Percentiles rank a stretch among this genome's conserved stretches.
These are phyloP conservation scores for Gossypium ekmanianum DNA, from an alignment of 345 rosid genomes.

Conservation along the genomic window DNA sequence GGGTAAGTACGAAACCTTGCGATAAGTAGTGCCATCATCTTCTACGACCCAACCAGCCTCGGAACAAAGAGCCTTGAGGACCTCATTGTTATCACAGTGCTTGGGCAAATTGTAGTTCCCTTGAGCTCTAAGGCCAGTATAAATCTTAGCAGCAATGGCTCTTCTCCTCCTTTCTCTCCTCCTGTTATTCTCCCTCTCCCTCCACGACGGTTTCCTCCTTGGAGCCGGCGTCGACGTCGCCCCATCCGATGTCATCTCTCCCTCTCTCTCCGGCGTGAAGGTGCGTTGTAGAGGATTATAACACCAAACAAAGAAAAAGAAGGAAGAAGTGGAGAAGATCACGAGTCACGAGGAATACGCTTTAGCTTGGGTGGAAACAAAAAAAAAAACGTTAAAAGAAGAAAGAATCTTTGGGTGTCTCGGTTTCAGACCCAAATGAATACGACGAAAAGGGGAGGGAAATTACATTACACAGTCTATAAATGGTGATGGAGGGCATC, in stretches of 20 bases:
- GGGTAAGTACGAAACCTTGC: background rate
- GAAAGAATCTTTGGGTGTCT: background rate
- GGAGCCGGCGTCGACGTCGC: constrained; percentile 1
- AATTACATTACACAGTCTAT: background rate
- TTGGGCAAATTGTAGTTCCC: background rate
- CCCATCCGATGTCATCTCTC: background rate
- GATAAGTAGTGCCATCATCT: constrained; percentile 1
- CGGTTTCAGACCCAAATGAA: background rate
- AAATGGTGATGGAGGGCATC: background rate
- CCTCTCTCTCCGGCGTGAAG: background rate
- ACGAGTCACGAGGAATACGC: constrained; percentile 4
- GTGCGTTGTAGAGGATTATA: background rate
- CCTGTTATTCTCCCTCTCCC: constrained; percentile 5
- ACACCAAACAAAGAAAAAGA: background rate
- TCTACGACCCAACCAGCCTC: constrained; percentile 2
- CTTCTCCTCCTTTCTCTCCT: background rate
- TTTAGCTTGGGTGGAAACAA: background rate
- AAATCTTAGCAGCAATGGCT: background rate
- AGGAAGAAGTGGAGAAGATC: background rate
- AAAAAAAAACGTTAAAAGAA: background rate
- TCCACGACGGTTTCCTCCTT: constrained; percentile 1
- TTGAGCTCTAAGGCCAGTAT: constrained; percentile 2
- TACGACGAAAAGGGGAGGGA: background rate
- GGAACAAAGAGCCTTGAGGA: background rate
- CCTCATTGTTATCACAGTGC: background rate